Conservation (phyloP, 768 basidiomycete genomes). For the Phallus indusiatus region DNA sequence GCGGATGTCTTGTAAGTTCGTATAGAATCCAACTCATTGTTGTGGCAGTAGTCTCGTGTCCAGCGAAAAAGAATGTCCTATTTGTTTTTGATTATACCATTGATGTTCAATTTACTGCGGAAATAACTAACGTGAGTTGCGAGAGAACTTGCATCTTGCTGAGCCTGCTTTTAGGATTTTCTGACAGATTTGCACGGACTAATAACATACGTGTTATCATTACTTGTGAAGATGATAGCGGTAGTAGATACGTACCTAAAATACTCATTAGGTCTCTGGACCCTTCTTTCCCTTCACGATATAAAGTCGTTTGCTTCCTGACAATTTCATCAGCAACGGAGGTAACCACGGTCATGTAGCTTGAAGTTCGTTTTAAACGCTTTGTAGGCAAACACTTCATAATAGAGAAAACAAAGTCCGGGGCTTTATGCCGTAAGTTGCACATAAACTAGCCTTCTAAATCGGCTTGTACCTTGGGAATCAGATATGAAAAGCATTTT, state of each 20-base stretch:
- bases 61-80: not conserved
- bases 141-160: not conserved
- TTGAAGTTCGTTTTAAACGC: not conserved
- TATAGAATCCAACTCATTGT: slow-evolving; percentile 1
- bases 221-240: not conserved
- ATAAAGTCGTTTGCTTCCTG: not conserved
- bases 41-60: not conserved
- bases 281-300: not conserved
- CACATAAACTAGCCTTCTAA: slow-evolving; percentile 34
- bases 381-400: not conserved
- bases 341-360: not conserved
- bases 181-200: slow-evolving; percentile 6
- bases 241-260: not conserved
- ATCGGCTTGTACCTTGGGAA: slow-evolving; percentile 17
- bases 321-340: not conserved
- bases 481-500: not conserved
- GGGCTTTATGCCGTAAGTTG: slow-evolving; percentile 12
- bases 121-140: not conserved
- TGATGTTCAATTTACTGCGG: not conserved
- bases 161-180: not conserved
- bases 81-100: not conserved
- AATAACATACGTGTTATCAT: not conserved
- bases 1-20: not conserved
- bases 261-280: not conserved
- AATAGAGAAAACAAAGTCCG: not conserved